A percentile compares a stretch with the other conserved stretches of the same genome.
phyloP scores from a whole-genome alignment of 2,329 filamentous ascomycete genomes.

The Talaromyces sp. region DNA sequence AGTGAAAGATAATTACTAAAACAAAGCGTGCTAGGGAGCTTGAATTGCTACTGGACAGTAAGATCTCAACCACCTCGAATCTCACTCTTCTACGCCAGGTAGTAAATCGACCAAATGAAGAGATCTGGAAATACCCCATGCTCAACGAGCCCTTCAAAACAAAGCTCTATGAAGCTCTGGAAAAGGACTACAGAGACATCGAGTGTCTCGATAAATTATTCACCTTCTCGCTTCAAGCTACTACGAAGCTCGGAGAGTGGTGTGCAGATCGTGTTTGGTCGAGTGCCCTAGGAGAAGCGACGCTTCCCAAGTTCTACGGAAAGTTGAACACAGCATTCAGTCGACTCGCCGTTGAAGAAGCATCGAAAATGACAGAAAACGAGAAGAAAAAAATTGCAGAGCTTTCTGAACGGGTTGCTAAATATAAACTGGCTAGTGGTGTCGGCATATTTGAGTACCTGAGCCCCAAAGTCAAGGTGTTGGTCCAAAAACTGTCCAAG shows the following conservation, averaged over 20 bases:
- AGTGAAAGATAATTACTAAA: slow-evolving; percentile 8
- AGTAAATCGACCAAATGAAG: slow-evolving; percentile 55
- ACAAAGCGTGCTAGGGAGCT: slow-evolving; percentile 49
- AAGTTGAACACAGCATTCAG: slow-evolving; percentile 21
- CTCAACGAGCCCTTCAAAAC: slow-evolving; percentile 56
- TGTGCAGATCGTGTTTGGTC: slow-evolving; percentile 78
- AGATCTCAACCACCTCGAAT: slow-evolving; percentile 72
- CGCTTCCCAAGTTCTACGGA: slow-evolving; percentile 57
- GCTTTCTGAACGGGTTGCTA: slow-evolving; percentile 52
- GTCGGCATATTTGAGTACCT: slow-evolving; percentile 40
- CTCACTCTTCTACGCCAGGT: slow-evolving; percentile 53
- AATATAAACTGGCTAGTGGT: slow-evolving; percentile 41
- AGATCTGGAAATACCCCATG: slow-evolving; percentile 52
- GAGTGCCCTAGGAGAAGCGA: slow-evolving; percentile 59
- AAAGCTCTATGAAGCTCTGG: slow-evolving; percentile 55
- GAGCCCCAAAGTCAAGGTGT: slow-evolving; percentile 65
- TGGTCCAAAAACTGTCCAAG: slow-evolving; percentile 55
- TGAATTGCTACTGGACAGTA: slow-evolving; percentile 69
- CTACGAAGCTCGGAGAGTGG: slow-evolving; percentile 71
- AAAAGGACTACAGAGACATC: slow-evolving; percentile 47
- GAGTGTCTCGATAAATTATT: slow-evolving; percentile 53
- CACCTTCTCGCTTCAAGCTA: slow-evolving; percentile 52
- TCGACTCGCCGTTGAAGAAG: background rate
- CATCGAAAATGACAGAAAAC: slow-evolving; percentile 41
- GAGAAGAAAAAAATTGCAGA: slow-evolving; percentile 54